These are phyloP conservation scores for Suhomyces pyralidae DNA, from an alignment of 805 yeast genomes.

Conservation along the genomic window DNA sequence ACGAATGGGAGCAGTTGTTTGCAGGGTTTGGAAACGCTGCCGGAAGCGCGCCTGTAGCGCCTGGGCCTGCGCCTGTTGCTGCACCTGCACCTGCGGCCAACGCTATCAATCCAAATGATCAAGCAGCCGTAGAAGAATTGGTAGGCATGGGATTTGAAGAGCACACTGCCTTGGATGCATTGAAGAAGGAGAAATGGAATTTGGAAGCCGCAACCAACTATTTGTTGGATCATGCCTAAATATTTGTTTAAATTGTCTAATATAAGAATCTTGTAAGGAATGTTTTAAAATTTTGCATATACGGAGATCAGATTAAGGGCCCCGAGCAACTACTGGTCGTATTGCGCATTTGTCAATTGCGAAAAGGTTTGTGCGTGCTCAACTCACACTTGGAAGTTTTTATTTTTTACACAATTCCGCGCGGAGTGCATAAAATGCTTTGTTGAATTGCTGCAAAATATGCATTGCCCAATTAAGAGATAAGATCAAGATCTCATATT, in stretches of 20 bases:
- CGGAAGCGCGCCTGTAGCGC: constrained; percentile 6
- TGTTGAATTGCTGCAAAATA: not conserved
- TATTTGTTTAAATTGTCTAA: constrained; percentile 1
- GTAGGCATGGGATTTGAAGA: constrained; percentile 86
- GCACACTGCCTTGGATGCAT: constrained; percentile 63
- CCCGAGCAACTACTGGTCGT: not conserved
- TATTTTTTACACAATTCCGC: not conserved
- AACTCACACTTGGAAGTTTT: not conserved
- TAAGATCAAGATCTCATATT: not conserved
- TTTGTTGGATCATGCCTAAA: constrained; percentile 66
- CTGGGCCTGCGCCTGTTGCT: not conserved
- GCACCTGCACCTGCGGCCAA: constrained; percentile 13
- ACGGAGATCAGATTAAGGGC: not conserved
- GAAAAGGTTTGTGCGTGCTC: not conserved
- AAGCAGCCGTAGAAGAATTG: constrained; percentile 66
- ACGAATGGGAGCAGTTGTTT: constrained; percentile 93
- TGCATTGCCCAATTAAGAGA: not conserved
- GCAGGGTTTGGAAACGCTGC: constrained; percentile 73
- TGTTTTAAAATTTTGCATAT: not conserved
- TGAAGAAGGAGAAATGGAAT: constrained; percentile 67
- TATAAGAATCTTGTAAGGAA: not conserved
- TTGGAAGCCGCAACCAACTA: constrained; percentile 85
- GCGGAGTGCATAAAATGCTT: not conserved
- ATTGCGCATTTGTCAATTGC: not conserved
- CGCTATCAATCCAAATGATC: constrained; percentile 3